Base-by-base conservation (phyloP, 1,139 yeast genomes). In the Suhomyces bolitotheri region DNA sequence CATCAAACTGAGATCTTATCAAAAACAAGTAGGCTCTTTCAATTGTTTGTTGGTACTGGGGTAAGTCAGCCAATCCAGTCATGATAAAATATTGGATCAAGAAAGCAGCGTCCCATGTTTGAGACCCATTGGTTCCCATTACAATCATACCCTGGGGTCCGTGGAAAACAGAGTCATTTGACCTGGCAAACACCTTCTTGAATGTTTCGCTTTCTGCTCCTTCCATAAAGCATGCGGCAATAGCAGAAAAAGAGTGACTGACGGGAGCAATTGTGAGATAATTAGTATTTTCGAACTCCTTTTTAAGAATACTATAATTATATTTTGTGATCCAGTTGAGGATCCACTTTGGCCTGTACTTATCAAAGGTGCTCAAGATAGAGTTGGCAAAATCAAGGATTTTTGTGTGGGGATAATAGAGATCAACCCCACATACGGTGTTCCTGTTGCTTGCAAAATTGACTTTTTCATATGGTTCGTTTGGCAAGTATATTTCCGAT, bases 81-180 rank as follows among this genome's bases (percentile, higher is more conserved):
- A 77, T 68, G 41, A 87, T 81, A 44, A 80, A 75, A 52, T 88
- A 88, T 54, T 94, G 98, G 20, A 92, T 69, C 49, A 86, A 83
- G 61, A 94, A 92, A 0, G 97, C 90, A 14, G 82, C 82, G 59
- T 94, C 99, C 98, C 99, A 94, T 1, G 85, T 90, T 59, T 94
- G 99, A 0, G 88, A 89, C 19, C 99, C 99, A 59, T 94, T 94
- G 1, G 99, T 94, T 7, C 99, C 99, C 86, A 86, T 87, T 38
- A 87, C 84, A 4, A 92, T 79, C 81, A 92, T 74, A 3, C 99
- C 99, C 54, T 83, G 86, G 0, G 92, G 84, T 0, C 96, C 94
- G 62, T 84, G 83, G 61, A 86, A 90, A 38, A 88, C 53, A 25
- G 80, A 80, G 51, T 92, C 97, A 32, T 80, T 75, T 68, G 87